phyloP scores from a whole-genome alignment of 2,329 filamentous ascomycete species.

The Amesomyces nigricolor region DNA sequence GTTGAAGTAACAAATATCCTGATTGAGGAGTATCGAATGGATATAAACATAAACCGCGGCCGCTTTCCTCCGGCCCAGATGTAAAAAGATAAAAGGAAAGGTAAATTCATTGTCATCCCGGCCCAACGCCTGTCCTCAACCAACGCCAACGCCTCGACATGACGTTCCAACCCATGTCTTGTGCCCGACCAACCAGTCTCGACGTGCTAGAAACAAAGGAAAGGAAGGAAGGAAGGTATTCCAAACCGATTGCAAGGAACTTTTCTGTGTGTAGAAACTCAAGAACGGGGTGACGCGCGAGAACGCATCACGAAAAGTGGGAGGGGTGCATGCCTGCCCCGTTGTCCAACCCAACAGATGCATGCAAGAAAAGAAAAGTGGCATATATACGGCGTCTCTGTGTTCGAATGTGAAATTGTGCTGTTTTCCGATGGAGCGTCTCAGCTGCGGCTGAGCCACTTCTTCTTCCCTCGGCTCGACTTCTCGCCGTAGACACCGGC shows the following conservation, averaged over 20 bases:
- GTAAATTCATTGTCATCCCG: background rate
- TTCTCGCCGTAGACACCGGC: slow-evolving; percentile 34
- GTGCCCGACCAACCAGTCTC: background rate
- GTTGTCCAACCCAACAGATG: background rate
- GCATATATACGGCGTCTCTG: slow-evolving; percentile 9
- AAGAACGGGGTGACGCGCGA: background rate
- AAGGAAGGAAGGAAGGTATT: slow-evolving; percentile 1
- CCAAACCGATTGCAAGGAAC: slow-evolving; percentile 9
- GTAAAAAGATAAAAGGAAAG: background rate
- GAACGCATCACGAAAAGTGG: background rate
- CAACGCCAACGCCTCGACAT: slow-evolving; percentile 9
- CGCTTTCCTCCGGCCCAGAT: background rate
- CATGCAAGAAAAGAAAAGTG: background rate
- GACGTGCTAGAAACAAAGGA: background rate
- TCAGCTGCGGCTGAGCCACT: slow-evolving; percentile 45
- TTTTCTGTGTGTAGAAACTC: background rate
- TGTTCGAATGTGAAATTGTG: background rate
- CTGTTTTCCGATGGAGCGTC: background rate
- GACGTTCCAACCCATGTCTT: slow-evolving; percentile 1
- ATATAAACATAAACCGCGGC: background rate
- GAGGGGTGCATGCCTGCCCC: background rate
- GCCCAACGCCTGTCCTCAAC: background rate
- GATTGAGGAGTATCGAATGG: background rate
- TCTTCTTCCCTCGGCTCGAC: slow-evolving; percentile 42
- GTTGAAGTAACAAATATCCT: background rate